Conservation (phyloP, 148 eudicot genomes). For the Persicaria tinctoria region DNA sequence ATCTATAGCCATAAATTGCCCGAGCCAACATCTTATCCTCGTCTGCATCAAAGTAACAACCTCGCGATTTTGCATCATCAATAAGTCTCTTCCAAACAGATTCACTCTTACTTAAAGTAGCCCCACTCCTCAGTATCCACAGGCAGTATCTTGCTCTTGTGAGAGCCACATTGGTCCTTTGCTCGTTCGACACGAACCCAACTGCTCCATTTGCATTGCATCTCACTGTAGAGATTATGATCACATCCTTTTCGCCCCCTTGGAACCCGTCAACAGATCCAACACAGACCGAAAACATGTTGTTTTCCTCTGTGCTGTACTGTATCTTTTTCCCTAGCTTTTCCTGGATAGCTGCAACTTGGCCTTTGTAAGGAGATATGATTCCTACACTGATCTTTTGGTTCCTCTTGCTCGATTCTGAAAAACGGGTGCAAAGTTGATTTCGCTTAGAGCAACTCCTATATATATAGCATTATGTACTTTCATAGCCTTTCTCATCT, state of each 20-base stretch:
- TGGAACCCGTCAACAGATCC: conserved; percentile 42
- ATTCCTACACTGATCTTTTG: conserved; percentile 3
- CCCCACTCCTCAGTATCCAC: no score
- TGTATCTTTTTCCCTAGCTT: conserved; percentile 13
- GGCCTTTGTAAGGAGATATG: conserved; percentile 44
- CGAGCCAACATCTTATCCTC: conserved; percentile 1
- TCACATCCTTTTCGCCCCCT: conserved; percentile 46
- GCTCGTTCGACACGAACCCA: conserved; percentile 24
- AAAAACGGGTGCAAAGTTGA: no score
- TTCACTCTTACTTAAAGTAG: no score
- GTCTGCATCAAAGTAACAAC: conserved; percentile 33
- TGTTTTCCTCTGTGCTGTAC: conserved; percentile 5
- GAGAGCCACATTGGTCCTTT: no score
- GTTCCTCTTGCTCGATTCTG: background rate
- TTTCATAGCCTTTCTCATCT: no score
- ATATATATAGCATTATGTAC: no score
- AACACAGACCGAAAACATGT: conserved; percentile 26
- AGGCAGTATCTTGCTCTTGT: no score
- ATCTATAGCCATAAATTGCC: no score
- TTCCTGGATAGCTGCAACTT: conserved; percentile 35
- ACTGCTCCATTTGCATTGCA: conserved; percentile 21
- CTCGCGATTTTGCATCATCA: conserved; percentile 7
- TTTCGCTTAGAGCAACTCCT: no score
- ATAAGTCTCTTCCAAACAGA: conserved; percentile 6
- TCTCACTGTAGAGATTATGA: conserved; percentile 50